Base-by-base conservation (phyloP, 345 rosid genomes). In the Anastatica hierochuntica region DNA sequence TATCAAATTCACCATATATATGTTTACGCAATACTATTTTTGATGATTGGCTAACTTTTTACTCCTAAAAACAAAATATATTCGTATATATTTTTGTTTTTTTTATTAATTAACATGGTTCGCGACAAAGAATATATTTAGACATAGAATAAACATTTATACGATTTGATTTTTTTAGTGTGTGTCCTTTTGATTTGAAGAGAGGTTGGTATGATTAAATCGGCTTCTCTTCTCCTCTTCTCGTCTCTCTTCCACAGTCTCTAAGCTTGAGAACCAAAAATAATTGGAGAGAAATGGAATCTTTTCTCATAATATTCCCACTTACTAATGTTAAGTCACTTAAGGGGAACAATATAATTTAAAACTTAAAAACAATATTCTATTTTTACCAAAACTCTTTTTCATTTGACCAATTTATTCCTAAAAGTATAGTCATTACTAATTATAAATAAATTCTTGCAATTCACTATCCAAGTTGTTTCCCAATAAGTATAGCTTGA, bases 211-310 rank as follows among this genome's bases (percentile, higher is more conserved):
- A 50, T 56, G 53, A 50, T 65, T 43, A 50, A 29, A 49, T 49
- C 70, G 63, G 58, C 53, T 65, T 65, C 64, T 57, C 41, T 12
- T 35, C 70, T 26, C 53, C 16, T 33, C 54, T 8, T 49, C 54
- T 49, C 27, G n/a, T 7, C 8, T 29, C 38, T 38, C 54, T 12
- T 20, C 20, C n/a, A n/a, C n/a, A n/a, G n/a, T 27, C 24, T 1
- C 30, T n/a, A n/a, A n/a, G n/a, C n/a, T n/a, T n/a, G n/a, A 48
- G 40, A 48, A 64, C 49, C 43, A 10, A 43, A 57, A 3, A 19
- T 40, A 17, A 49, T 50, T 29, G 58, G 57, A 49, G 40, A 41
- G 34, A 40, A 19, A 21, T 6, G 57, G 49, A 65, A 43, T 53
- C 34, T 65, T 65, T 43, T 24, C 41, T 35, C 47, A 8, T 35